Base-by-base conservation (phyloP, 495 filamentous ascomycete species). In the Parathielavia hyrcaniae region DNA sequence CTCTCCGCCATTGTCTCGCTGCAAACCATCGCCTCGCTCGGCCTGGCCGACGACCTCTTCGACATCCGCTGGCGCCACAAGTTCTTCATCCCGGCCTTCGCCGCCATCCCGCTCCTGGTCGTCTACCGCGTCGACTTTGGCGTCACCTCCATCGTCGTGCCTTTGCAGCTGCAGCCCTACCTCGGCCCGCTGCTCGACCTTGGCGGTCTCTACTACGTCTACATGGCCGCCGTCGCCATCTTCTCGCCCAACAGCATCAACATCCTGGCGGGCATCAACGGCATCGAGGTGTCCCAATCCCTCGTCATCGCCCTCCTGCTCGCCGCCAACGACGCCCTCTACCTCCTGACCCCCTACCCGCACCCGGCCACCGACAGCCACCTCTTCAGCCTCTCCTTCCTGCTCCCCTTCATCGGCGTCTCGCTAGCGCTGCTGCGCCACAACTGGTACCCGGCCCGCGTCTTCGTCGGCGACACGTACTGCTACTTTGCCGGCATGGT, bases 401-500 rank as follows among this genome's bases (percentile, higher is more conserved):
- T 99, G 23, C 79, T 97, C 11, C 93, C 93, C 19, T 97, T 97
- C 71, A 77, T 97, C 35, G 93, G 91, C 34, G 93, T 97, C 39
- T 96, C 90, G 16, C 68, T 87, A 22, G 95, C 93, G 1, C 81
- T 99, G 23, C 80, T 90, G 62, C 82, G 70, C 69, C 91, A 99
- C 74, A 99, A 99, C 66, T 95, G 91, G 89, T 99, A 92, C 69
- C 93, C 93, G 1, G 88, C 92, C 14, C 84, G 83, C 54, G 95
- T 96, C 1, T 99, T 99, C 66, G 92, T 96, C 1, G 93, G 93
- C 23, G 93, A 99, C 68, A 99, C 93, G 17, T 99, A 97, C 76
- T 99, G 93, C 78, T 99, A 99, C 71, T 95, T 99, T 64, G 92
- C 93, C 0, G 93, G 93, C 57, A 99, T 97, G 91, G 89, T 96